Base-by-base conservation (phyloP, 441 rosid genomes). In the Manihot esculenta region DNA sequence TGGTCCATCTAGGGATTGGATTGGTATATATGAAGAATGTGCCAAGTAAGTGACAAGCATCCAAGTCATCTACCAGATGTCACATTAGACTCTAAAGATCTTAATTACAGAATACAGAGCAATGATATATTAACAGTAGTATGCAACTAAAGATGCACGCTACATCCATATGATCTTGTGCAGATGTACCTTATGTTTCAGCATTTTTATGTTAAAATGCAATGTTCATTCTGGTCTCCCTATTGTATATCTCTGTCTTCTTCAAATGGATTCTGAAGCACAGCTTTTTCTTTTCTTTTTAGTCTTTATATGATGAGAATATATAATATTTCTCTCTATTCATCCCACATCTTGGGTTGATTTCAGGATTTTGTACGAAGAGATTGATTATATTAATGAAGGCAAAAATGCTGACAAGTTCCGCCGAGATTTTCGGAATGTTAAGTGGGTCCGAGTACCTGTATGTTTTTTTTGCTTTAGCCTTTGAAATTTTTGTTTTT, bases 381-480 rank as follows among this genome's bases (percentile, higher is more conserved):
- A 94, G 79, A 92, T 94, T 76, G 99, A 94, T 79, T 92, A 94
- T 70, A 86, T 94, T 72, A 94, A 94, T 67, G 99, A 94, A 85
- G 99, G 96, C 60, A 92, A 87, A 81, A 94, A 92, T 77, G 97
- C 94, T 0, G 99, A 94, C 79, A 88, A 74, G 74, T 90, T 94
- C 83, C 82, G 95, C 35, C 83, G 97, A 76, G 97, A 94, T 84
- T 94, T 90, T 74, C 87, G 99, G 80, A 94, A 94, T 63, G 48
- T 82, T 53, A 92, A 88, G 85, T 94, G 99, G 99, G 95, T 94
- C 73, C 89, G 97, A 45, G 89, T 94, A 69, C 99, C 97, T 49
- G 99, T 92, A 87, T 58, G 97, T 84, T 79, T 72, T 79, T 72
- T 78, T 30, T 75, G 33, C 68, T 72, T 50, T 59, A 74, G 61